Evolutionary conservation across 83 land plant genomes (phyloP), one percentile per base, ranked within the genome.

Genomic region (Larix sibirica): DNA sequence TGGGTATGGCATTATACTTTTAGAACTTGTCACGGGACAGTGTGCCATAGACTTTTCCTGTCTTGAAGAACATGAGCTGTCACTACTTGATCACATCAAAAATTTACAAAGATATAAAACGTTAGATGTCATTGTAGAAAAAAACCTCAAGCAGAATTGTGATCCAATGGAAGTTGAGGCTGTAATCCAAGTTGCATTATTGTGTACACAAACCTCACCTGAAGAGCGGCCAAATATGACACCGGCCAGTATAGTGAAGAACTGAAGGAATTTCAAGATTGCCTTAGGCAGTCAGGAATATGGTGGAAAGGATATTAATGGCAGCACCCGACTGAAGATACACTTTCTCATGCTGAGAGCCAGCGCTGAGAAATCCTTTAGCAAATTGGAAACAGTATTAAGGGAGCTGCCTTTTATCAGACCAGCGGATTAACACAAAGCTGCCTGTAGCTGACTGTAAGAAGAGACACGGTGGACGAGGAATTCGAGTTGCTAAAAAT

Each of bases 1-100:
- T 90, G 96, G 98, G 12, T 96, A 92, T 84, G 96, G 98, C 0
- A 87, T 96, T 62, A 94, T 87, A 81, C 88, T 96, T 66, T 92
- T 96, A 28, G 97, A 96, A 87, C 91, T 96, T 20, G 90, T 96
- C 10, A 94, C 96, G 26, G 94, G 98, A 42, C 96, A 96, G 84
- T 91, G 97, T 31, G 97, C 98, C 0, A 89, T 96, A 60, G 94
- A 94, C 69, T 85, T 94, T 17, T 83, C 94, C 50, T 33, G 36
- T 33, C 36, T 94, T 28, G 91, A 91, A 71, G 92, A 94, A 70
- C 95, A 94, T 62, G 98, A 96, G 78, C 94, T 96, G 28, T 81
- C 94, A 71, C 87, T 96, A 62, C 92, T 96, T 69, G 96, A 95
- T 86, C 90, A 93, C 86, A 96, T 95, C 88, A 88, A 88, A 88